Evolutionary conservation across 129 eudicot genomes (phyloP), one percentile per base, ranked within the genome.

Genomic region (Tagetes erecta): DNA sequence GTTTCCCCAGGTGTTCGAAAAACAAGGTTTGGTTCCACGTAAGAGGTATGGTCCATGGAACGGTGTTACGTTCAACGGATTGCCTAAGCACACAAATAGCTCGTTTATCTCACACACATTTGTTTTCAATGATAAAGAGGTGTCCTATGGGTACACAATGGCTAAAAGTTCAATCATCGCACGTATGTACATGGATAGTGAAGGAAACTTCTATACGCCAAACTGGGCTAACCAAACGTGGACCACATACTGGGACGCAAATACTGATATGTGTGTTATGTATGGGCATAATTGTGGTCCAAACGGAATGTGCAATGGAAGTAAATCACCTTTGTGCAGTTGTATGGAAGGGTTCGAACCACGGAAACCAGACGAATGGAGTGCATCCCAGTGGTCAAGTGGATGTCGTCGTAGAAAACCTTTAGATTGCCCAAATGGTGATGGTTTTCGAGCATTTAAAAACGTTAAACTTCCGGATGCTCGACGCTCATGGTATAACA

Each of bases 31-130:
- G 27, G 8, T 34, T 20, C 68, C 59, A 20, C 31, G 2, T 6
- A 53, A 35, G n/a, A 65, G 82, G 27, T 36, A 5, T 3, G 85
- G 85, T 14, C 85, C 85, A 1, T 82, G 85, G 85, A 82, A 82
- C 7, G 82, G 79, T 10, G 0, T 77, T 6, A 27, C 70, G 45
- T 76, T 76, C 62, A 82, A 76, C 9, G 85, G 85, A 6, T 47
- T 76, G 39, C 75, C 79, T 1, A 35, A 14, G 1, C 33, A 55
- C 2, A 31, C 30, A 35, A 2, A 27, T 3, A 71, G 55, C 49
- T 78, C 82, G 0, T 30, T 64, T 2, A 53, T 49, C 14, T 39
- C 35, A n/a, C 72, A 56, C 35, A 58, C 60, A 38, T 80, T 84
- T 33, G 40, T 73, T 11, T 36, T 53, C 1, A 44, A 68, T 30